A percentile compares a stretch with the other conserved stretches of the same genome.
Evolutionary conservation across 2,329 filamentous ascomycete genomes (phyloP).

Genomic region (Cercospora beticola): DNA sequence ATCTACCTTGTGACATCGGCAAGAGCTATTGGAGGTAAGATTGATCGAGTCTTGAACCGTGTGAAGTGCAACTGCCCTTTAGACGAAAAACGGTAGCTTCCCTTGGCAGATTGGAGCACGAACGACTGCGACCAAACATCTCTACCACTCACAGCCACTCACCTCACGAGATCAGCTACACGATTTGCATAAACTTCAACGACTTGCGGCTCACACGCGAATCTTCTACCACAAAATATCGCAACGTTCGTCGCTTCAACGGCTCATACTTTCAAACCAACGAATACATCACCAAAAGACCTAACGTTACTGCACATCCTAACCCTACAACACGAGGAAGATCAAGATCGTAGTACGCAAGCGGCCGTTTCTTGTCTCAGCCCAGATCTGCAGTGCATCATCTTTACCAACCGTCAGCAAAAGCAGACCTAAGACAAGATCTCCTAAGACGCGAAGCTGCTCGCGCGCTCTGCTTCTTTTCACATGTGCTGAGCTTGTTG

Average conservation of each 20-base stretch:
- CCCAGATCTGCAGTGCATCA: not conserved
- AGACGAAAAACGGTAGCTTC: slow-evolving; percentile 1
- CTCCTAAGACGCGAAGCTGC: not conserved
- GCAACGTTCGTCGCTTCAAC: not conserved
- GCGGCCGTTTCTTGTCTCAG: not conserved
- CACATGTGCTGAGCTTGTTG: not conserved
- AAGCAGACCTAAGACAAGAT: not conserved
- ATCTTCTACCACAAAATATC: not conserved
- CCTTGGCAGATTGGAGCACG: not conserved
- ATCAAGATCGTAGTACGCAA: not conserved
- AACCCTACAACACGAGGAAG: not conserved
- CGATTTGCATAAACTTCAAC: not conserved
- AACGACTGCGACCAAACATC: not conserved
- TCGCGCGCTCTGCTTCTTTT: not conserved
- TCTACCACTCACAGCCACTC: not conserved
- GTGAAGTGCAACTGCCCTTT: not conserved
- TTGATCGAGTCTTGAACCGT: not conserved
- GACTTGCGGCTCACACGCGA: not conserved
- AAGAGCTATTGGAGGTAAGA: not conserved
- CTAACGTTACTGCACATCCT: not conserved
- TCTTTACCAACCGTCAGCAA: not conserved
- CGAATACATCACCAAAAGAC: not conserved
- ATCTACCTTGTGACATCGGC: not conserved
- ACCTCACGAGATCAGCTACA: not conserved
- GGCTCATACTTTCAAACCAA: not conserved